Conservation (phyloP, 495 filamentous ascomycete genomes). For the Penicillium longicatenatum region DNA sequence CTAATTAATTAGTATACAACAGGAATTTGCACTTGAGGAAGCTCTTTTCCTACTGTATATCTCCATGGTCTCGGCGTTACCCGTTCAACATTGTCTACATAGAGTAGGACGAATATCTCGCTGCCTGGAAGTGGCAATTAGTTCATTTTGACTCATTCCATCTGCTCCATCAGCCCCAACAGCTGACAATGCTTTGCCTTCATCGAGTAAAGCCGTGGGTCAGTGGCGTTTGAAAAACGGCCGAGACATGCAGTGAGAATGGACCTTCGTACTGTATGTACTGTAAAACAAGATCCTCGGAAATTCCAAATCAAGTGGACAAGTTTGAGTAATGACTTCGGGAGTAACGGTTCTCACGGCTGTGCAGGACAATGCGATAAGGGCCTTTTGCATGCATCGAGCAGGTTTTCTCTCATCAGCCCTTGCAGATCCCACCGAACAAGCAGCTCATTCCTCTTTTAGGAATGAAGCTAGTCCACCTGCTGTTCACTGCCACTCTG, state of each 20-base stretch:
- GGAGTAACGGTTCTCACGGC: not conserved
- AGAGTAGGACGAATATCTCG: slow-evolving; percentile 16
- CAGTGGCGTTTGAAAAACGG: slow-evolving; percentile 15
- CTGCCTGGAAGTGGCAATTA: slow-evolving; percentile 23
- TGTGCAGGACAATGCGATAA: not conserved
- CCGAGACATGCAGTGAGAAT: not conserved
- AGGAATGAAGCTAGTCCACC: not conserved
- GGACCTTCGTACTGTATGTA: too few relatives aligned
- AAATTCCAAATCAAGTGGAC: not conserved
- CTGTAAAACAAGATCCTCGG: not conserved
- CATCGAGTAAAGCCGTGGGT: slow-evolving; percentile 10
- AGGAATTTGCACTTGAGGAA: too few relatives aligned
- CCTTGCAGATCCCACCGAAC: slow-evolving; percentile 1
- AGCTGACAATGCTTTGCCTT: slow-evolving; percentile 4
- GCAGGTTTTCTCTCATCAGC: not conserved
- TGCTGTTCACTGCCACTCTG: slow-evolving; percentile 3
- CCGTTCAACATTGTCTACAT: too few relatives aligned
- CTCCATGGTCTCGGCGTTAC: too few relatives aligned
- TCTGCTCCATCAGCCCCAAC: slow-evolving; percentile 9
- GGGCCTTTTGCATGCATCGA: not conserved
- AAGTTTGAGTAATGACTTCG: not conserved
- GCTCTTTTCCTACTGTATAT: too few relatives aligned
- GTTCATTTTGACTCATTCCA: not conserved
- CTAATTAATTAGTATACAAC: too few relatives aligned
- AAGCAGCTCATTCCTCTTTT: slow-evolving; percentile 4